A percentile compares a stretch with the other conserved stretches of the same genome.
Evolutionary conservation across 2,329 filamentous ascomycete species (phyloP).

Genomic region (Huntiella abstrusa): DNA sequence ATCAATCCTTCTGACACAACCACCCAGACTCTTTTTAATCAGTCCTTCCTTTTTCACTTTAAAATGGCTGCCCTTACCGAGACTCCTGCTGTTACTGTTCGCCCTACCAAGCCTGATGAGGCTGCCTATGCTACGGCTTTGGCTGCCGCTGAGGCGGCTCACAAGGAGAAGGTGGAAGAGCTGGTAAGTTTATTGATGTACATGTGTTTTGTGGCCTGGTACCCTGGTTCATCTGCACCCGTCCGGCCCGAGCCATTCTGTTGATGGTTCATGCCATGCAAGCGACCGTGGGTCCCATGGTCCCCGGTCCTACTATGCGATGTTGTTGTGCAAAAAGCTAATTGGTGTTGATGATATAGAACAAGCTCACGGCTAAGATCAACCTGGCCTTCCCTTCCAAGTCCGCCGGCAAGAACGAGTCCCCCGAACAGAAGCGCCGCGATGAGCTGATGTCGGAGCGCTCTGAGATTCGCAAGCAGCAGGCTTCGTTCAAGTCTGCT

Average conservation of each 20-base stretch:
- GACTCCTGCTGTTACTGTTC: conserved; percentile 25
- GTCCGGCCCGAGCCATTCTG: too few relatives aligned
- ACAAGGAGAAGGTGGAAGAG: conserved; percentile 53
- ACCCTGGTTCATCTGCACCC: too few relatives aligned
- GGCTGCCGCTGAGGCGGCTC: conserved; percentile 69
- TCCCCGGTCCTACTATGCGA: not conserved
- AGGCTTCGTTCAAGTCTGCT: conserved; percentile 70
- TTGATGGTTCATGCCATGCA: too few relatives aligned
- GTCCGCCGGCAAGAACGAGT: conserved; percentile 54
- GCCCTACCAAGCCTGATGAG: conserved; percentile 74
- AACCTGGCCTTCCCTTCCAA: conserved; percentile 59
- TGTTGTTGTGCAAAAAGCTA: not conserved
- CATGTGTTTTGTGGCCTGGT: not conserved
- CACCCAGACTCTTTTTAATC: not conserved
- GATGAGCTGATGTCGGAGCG: conserved; percentile 70
- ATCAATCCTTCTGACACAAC: too few relatives aligned
- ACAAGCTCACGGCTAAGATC: conserved; percentile 72
- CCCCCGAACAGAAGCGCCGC: conserved; percentile 62
- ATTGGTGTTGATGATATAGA: conserved; percentile 31
- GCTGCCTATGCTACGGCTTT: conserved; percentile 63
- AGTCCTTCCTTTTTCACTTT: conserved; percentile 3
- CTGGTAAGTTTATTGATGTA: conserved; percentile 19
- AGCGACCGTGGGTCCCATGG: not conserved
- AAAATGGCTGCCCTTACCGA: conserved; percentile 20
- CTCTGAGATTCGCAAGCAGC: conserved; percentile 68